Percentiles rank a stretch among this genome's conserved stretches.
These are phyloP conservation scores for Talaromyces sp. DNA, from an alignment of 2,329 filamentous ascomycete species.

Conservation along the genomic window DNA sequence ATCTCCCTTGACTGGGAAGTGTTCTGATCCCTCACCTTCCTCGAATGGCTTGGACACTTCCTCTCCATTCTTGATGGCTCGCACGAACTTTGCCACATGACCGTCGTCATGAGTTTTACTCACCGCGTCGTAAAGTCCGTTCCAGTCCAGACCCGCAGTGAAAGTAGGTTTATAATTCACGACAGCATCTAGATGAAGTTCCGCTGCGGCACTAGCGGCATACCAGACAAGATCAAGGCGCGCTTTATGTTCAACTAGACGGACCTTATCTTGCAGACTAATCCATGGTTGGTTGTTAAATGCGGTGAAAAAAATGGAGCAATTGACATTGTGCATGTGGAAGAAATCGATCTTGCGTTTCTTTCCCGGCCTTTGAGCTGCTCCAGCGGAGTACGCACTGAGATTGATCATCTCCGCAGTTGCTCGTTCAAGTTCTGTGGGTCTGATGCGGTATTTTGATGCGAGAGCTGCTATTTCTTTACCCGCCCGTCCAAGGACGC, in stretches of 20 bases:
- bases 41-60: not conserved
- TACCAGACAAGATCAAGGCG: not conserved
- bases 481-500: not conserved
- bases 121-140: not conserved
- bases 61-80: not conserved
- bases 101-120: not conserved
- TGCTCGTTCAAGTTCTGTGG: not conserved
- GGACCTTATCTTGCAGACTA: not conserved
- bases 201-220: not conserved
- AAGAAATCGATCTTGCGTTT: slow-evolving; percentile 1
- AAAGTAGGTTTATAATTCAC: too few relatives aligned
- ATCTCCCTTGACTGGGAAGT: not conserved
- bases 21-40: not conserved
- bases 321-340: not conserved
- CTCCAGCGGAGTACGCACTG: not conserved
- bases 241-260: not conserved
- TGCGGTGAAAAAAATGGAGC: not conserved
- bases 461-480: not conserved
- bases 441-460: not conserved
- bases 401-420: not conserved
- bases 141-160: not conserved
- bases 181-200: not conserved
- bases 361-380: not conserved
- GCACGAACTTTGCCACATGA: not conserved
- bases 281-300: not conserved